Evolutionary conservation across 306 rosid genomes (phyloP), one percentile per base, ranked within the genome.

Genomic region (Glycine tomentella): DNA sequence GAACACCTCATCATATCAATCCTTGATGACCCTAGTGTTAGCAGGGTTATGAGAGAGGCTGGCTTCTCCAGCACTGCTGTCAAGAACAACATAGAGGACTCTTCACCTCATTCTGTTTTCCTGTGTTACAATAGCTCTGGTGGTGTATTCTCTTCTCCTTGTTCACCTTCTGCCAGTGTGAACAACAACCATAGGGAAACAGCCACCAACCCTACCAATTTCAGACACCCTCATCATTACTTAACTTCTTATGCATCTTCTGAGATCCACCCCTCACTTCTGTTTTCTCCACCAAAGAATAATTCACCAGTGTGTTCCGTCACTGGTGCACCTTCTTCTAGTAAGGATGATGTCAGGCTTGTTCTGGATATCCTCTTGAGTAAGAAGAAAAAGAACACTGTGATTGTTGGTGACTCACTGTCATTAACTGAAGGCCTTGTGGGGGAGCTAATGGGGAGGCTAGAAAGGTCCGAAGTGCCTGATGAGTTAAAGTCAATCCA

Each of bases 1-100:
- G 98, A 94, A 75, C 95, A 92, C 80, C 97, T 94, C 25, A 84
- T 92, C 3, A 84, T 92, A 50, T 94, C 98, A 31, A 91, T 94
- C 65, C 90, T 94, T 6, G 98, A 94, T 33, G 98, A 94, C 58
- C 58, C 98, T 25, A 94, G 92, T 20, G 20, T 20, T 20, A 20
- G 1, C 20, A 20, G 20, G 20, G 20, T 20, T 20, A 20, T 20
- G 1, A 20, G 20, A 20, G 20, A 20, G 20, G 20, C 1, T 20
- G 20, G 20, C 20, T 20, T 20, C 20, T 20, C 20, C 20, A 20
- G 20, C 20, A 20, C 20, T 20, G 1, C 20, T 20, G 20, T 20
- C 1, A 20, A 20, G 82, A 88, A 83, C 90, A 90, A 82, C 68
- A 59, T 93, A 15, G 98, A 93, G 69, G 94, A 93, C n/a, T 90